Evolutionary conservation across 1,284 basidiomycete genomes (phyloP), one percentile per base, ranked within the genome.

Genomic region (Polyporus tsugae): DNA sequence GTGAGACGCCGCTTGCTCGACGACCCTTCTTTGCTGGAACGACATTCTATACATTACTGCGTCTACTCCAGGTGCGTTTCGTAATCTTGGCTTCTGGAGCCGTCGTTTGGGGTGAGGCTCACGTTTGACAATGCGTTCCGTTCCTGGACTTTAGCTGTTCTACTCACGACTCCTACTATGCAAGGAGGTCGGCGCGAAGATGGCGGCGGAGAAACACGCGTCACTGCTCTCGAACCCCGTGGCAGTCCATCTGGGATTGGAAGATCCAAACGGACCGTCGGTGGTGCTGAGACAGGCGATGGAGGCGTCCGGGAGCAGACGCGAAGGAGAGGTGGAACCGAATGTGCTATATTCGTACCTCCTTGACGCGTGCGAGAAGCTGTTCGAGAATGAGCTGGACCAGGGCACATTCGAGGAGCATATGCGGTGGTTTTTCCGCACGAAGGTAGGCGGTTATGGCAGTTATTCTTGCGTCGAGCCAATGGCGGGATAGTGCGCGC

Each of bases 351-450:
- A 99, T 82, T 86, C 91, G 81, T 96, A 97, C 76, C 86, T 98
- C 59, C 85, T 99, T 57, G 95, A 93, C 70, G 91, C 95, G n/a
- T 95, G 94, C 78, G 96, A 98, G 81, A 95, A 95, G 83, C 80
- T 98, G 61, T 99, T 99, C 77, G 95, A 96, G 76, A 92, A 89
- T 70, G 96, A 99, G 77, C 86, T 99, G 71, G 97, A 99, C 80
- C 93, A 93, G 76, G 83, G 87, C 38, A 90, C 91, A 22, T 99
- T 96, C 77, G 98, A 99, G 79, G 97, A 99, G 79, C 94, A 95
- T 75, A 91, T 98, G 86, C 85, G 98, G 69, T 95, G 95, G 89
- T 97, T 99, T 87, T 99, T 97, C 83, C 95, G 96, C 41, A 97
- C 92, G 73, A 94, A 96, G 85, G 96, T 96, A 75, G 53, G 62